These are phyloP conservation scores for Periglandula ipomoeae DNA, from an alignment of 2,329 filamentous ascomycete genomes.

Conservation along the genomic window DNA sequence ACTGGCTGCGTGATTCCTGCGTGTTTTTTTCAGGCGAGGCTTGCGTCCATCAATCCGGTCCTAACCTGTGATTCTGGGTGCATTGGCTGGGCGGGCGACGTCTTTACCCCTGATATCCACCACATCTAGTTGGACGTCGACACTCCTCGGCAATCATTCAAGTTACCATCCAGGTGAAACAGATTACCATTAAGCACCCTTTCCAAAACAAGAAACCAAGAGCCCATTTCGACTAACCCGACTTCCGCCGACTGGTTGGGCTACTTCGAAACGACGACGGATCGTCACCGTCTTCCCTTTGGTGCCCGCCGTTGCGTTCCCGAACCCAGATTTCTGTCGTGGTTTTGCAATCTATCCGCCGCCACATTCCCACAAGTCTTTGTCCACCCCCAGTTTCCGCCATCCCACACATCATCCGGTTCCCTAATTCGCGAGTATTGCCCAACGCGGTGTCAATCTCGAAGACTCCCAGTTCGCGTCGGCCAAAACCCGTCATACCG, in stretches of 20 bases:
- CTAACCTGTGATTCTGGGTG: too few species aligned
- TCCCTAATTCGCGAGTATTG: not conserved
- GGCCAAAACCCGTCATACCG: not conserved
- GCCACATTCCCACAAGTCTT: not conserved
- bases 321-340: not conserved
- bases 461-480: not conserved
- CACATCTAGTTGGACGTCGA: too few species aligned
- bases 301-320: not conserved
- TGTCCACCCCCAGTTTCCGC: not conserved
- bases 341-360: not conserved
- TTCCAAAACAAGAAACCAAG: not conserved
- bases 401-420: not conserved
- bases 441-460: not conserved
- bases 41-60: too few species aligned
- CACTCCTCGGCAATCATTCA: too few species aligned
- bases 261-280: too few species aligned
- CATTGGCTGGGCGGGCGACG: too few species aligned
- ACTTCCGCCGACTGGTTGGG: not conserved
- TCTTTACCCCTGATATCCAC: too few species aligned
- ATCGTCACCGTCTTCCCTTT: too few species aligned
- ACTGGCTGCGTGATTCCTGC: too few species aligned
- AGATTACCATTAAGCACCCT: not conserved
- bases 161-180: not conserved
- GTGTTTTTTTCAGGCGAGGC: too few species aligned
- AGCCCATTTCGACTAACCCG: not conserved